phyloP scores from a whole-genome alignment of 139 green algal genomes.

The Chlamydomonas applanata region DNA sequence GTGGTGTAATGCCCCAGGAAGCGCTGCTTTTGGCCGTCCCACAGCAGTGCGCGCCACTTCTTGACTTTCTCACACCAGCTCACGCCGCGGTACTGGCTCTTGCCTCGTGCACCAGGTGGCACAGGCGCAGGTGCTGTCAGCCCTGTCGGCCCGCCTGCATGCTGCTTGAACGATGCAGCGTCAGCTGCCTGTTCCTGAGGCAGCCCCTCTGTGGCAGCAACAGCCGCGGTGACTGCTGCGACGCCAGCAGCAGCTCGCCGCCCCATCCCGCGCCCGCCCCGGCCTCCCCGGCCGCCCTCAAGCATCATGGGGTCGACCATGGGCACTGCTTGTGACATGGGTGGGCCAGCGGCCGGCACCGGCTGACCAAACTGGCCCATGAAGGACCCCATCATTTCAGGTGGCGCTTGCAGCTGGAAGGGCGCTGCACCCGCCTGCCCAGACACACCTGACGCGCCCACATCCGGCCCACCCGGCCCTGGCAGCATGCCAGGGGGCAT shows the following conservation, averaged over 20 bases:
- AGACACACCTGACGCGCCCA: no score
- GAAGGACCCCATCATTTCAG: no score
- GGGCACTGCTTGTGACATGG: no score
- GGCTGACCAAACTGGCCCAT: no score
- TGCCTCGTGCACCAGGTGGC: conserved; percentile 3
- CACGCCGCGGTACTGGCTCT: conserved; percentile 30
- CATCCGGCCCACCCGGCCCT: no score
- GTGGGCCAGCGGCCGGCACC: no score
- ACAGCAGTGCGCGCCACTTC: conserved; percentile 34
- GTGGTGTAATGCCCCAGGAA: conserved; percentile 8
- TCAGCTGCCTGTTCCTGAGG: not conserved
- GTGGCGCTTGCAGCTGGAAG: no score
- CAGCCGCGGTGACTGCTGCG: not conserved
- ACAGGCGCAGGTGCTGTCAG: not conserved
- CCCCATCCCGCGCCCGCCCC: not conserved
- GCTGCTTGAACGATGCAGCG: not conserved
- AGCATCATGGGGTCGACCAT: no score
- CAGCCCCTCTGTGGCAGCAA: not conserved
- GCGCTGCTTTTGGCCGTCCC: conserved; percentile 26
- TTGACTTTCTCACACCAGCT: conserved; percentile 38
- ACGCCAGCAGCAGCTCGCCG: not conserved
- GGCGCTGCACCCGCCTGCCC: no score
- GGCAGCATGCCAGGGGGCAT: no score
- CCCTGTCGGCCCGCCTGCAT: not conserved
- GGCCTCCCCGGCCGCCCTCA: not conserved